Base-by-base conservation (phyloP, 140 eudicot species). In the Ambrosia hybrid region DNA sequence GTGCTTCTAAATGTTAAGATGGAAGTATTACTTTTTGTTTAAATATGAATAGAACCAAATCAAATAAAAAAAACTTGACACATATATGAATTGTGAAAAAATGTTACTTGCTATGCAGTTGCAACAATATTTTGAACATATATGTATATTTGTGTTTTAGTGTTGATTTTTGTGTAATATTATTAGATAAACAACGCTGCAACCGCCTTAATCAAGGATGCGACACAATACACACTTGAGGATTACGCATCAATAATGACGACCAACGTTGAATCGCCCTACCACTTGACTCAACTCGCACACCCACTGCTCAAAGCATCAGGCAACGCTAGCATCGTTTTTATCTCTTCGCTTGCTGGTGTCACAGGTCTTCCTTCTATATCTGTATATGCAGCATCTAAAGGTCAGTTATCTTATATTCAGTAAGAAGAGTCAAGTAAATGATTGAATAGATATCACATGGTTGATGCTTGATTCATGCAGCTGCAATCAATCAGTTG, bases 101-200 rank as follows among this genome's bases (percentile, higher is more conserved):
- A 21, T 21, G 30, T 21, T 21, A 21, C 30, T 21, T 21, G 30
- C 30, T 46, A 46, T 46, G 30, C 30, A 46, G 7, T 0, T 11
- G 3, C 30, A 21, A 21, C 30, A 21, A 46, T 6, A 46, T 46
- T 11, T 21, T 21, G 30, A 21, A 21, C 30, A 21, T 21, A 21
- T 21, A 21, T 21, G 30, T 21, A 21, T 21, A 21, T 46, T 8
- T 46, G 52, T 46, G 52, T 46, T 7, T 10, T 5, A 6, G 13
- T 46, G 52, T 46, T 45, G 9, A 45, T 46, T 7, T 46, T 46
- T 3, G 7, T 7, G 9, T 5, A 21, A 10, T 46, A 41, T 41
- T 78, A 9, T 14, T 51, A 88, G 95, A 81, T 88, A 51, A 85
- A 88, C 85, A 88, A 88, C 71, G 95, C 87, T 13, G 95, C 76